These are phyloP conservation scores for Saccharomyces cerevisiae DNA, from an alignment of 805 yeast genomes.

Conservation along the genomic window DNA sequence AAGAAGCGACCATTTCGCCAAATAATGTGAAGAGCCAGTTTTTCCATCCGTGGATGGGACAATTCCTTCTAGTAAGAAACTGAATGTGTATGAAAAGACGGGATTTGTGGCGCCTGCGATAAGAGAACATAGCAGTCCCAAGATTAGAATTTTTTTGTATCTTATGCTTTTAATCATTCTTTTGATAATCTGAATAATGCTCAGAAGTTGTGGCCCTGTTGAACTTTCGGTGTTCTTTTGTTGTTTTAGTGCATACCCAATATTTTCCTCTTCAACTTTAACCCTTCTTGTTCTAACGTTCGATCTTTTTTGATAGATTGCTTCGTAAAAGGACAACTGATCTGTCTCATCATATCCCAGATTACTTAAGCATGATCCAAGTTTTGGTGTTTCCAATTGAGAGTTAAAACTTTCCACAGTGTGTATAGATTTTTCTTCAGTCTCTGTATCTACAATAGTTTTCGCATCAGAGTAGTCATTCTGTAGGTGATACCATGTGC, in stretches of 20 bases:
- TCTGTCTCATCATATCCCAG: not conserved
- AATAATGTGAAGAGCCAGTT: conserved; percentile 28
- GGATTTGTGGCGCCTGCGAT: conserved; percentile 64
- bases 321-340: not conserved
- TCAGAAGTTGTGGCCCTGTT: conserved; percentile 13
- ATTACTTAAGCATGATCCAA: not conserved
- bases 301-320: not conserved
- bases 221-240: conserved; percentile 6
- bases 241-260: not conserved
- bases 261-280: not conserved
- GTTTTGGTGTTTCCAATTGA: conserved; percentile 6
- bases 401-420: conserved; percentile 7
- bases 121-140: conserved; percentile 49
- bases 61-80: conserved; percentile 59
- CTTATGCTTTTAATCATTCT: conserved; percentile 25
- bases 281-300: not conserved
- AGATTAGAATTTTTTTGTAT: conserved; percentile 23
- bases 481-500: conserved; percentile 7
- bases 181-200: conserved; percentile 24
- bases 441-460: conserved; percentile 5
- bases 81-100: conserved; percentile 66
- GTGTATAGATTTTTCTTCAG: conserved; percentile 1
- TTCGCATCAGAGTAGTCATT: conserved; percentile 7
- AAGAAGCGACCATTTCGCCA: conserved; percentile 58
- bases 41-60: conserved; percentile 36